Percentiles rank a stretch among this genome's conserved stretches.
phyloP scores from a whole-genome alignment of 495 filamentous ascomycete species.

The Mytilinidion resinicola region DNA sequence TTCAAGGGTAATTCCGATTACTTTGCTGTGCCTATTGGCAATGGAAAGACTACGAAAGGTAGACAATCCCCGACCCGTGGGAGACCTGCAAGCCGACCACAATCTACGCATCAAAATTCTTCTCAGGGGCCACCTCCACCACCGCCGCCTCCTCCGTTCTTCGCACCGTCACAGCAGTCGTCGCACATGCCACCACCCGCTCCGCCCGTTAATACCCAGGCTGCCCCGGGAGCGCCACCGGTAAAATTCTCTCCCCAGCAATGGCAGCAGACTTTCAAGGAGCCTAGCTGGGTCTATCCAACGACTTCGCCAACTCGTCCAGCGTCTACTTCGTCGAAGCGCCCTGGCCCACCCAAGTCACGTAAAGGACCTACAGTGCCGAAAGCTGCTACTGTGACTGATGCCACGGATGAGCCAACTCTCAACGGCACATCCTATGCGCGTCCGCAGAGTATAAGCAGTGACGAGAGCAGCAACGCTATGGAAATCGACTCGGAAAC shows the following conservation, averaged over 20 bases:
- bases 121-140: slow-evolving; percentile 17
- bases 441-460: slow-evolving; percentile 10
- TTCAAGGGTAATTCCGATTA: slow-evolving; percentile 47
- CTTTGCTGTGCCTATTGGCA: slow-evolving; percentile 38
- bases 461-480: slow-evolving; percentile 27
- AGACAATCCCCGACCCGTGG: slow-evolving; percentile 32
- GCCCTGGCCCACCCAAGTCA: not conserved
- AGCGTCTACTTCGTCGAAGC: slow-evolving; percentile 12
- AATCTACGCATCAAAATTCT: slow-evolving; percentile 16
- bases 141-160: slow-evolving; percentile 11
- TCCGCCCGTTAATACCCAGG: slow-evolving; percentile 15
- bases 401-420: slow-evolving; percentile 9
- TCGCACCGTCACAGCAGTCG: slow-evolving; percentile 4
- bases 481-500: slow-evolving; percentile 38
- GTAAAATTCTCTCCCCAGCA: slow-evolving; percentile 57
- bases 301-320: slow-evolving; percentile 2
- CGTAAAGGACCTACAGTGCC: slow-evolving; percentile 15
- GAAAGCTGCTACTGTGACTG: slow-evolving; percentile 6
- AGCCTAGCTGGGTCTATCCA: slow-evolving; percentile 48
- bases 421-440: slow-evolving; percentile 13
- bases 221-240: slow-evolving; percentile 32
- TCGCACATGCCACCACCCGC: slow-evolving; percentile 22
- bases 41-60: slow-evolving; percentile 27
- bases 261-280: slow-evolving; percentile 60
- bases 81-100: slow-evolving; percentile 24